Evolutionary conservation across 2,329 filamentous ascomycete species (phyloP), one percentile per base, ranked within the genome.

Genomic region (Cytospora chrysosperma): DNA sequence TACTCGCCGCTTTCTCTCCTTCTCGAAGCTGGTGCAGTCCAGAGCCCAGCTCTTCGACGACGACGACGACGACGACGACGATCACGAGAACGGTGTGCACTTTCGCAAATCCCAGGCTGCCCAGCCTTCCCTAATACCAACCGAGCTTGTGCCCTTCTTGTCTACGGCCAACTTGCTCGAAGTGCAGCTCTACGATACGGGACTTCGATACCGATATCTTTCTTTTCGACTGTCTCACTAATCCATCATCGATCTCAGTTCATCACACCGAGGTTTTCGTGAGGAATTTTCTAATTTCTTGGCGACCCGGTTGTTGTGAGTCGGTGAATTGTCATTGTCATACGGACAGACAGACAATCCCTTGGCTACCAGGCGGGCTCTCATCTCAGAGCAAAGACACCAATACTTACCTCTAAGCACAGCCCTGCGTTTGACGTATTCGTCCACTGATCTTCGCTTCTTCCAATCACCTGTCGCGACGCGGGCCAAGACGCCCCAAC

Each of bases 401-500:
- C 56, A 51, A 26, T 43, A 43, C 49, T n/a, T n/a, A 28, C 28
- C 32, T 32, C 26, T 37, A 37, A 59, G 61, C 56, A 51, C 64
- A 63, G 49, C 54, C 56, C 51, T 49, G 61, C 64, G 34, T 30
- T 62, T 65, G 59, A 62, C 63, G 52, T 59, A 47, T 58, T 32
- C 30, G 32, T 49, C 32, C 55, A 53, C 61, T 63, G 52, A 63
- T 64, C 59, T 52, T 50, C 59, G 47, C 37, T 43, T 50, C 37
- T 61, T 40, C 59, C 59, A 55, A 53, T 61, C 52, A 47, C 43
- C 21, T 43, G 30, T 54, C 26, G 59, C 56, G 59, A 57, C 62
- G 53, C 65, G 51, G n/a, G 65, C 62, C 62, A 49, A 66, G 65
- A 62, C 62, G 57, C 57, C n/a, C 56, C 59, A 65, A 63, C 53